Percentiles rank a stretch among this genome's conserved stretches.
phyloP scores from a whole-genome alignment of 106 monocot species.

The Apostasia shenzhenica region DNA sequence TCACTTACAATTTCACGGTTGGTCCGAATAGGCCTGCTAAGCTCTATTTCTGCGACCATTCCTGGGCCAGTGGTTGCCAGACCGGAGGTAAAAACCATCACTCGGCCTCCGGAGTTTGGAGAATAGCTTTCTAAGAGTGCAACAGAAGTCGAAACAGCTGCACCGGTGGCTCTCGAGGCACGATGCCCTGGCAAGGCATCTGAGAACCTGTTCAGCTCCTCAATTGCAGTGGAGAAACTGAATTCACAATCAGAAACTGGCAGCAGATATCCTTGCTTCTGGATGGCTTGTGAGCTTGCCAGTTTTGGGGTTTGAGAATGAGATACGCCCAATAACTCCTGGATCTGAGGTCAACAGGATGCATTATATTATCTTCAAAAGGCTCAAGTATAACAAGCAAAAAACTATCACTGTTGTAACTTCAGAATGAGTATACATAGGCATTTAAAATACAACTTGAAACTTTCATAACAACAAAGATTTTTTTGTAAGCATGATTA shows the following conservation, averaged over 20 bases:
- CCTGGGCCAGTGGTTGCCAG: slow-evolving; percentile 82
- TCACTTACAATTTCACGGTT: slow-evolving; percentile 65
- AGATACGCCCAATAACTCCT: slow-evolving; percentile 48
- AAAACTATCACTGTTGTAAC: no score
- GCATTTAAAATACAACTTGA: no score
- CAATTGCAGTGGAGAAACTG: slow-evolving; percentile 68
- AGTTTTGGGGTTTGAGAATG: slow-evolving; percentile 17
- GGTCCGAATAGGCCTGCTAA: slow-evolving; percentile 61
- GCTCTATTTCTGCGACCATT: slow-evolving; percentile 63
- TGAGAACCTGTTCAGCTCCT: slow-evolving; percentile 48
- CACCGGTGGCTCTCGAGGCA: slow-evolving; percentile 64
- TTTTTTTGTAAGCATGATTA: not conserved
- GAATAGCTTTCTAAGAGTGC: slow-evolving; percentile 70
- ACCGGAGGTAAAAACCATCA: slow-evolving; percentile 93
- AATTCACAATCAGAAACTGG: slow-evolving; percentile 86
- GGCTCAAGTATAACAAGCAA: no score
- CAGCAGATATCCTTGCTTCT: slow-evolving; percentile 61
- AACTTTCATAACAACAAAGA: no score
- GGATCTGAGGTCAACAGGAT: slow-evolving; percentile 43
- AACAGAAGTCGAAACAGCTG: slow-evolving; percentile 65
- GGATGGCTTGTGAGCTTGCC: slow-evolving; percentile 18
- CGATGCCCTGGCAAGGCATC: slow-evolving; percentile 38
- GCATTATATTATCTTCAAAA: not conserved
- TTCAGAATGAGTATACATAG: no score
- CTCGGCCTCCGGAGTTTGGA: slow-evolving; percentile 43